phyloP scores from a whole-genome alignment of 441 rosid genomes.

The Metrosideros polymorpha region DNA sequence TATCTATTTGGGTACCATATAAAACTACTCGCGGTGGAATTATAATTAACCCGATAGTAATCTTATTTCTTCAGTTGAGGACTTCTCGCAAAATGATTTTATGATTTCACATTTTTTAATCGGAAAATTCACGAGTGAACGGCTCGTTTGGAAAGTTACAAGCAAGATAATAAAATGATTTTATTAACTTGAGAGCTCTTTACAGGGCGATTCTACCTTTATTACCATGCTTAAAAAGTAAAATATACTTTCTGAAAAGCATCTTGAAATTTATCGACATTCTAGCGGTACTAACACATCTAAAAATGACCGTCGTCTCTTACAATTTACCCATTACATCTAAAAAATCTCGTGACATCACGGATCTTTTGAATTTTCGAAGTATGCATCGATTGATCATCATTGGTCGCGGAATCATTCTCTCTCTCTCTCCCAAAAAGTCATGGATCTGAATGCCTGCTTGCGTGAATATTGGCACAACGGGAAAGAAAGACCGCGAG shows the following conservation, averaged over 20 bases:
- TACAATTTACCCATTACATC: not conserved
- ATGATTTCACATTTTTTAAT: not conserved
- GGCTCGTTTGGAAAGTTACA: too few species aligned
- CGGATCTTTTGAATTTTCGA: not conserved
- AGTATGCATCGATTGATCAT: not conserved
- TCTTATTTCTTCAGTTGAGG: not conserved
- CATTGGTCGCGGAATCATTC: not conserved
- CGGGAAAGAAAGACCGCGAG: not conserved
- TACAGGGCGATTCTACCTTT: not conserved
- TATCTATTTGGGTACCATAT: not conserved
- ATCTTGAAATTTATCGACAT: not conserved
- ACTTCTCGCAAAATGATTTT: fast-evolving
- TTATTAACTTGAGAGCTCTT: not conserved
- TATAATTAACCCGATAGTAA: not conserved
- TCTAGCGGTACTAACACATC: not conserved
- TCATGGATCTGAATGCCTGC: not conserved
- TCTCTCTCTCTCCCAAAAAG: not conserved
- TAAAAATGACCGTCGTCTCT: not conserved
- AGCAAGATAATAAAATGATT: too few species aligned
- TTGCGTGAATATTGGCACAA: not conserved
- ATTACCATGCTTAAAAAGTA: not conserved
- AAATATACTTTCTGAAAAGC: not conserved
- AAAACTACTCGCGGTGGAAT: not conserved
- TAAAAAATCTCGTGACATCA: not conserved
- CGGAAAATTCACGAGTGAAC: not conserved